Evolutionary conservation across 2,329 filamentous ascomycete genomes (phyloP), one percentile per base, ranked within the genome.

Genomic region (Diaporthe aspalathi): DNA sequence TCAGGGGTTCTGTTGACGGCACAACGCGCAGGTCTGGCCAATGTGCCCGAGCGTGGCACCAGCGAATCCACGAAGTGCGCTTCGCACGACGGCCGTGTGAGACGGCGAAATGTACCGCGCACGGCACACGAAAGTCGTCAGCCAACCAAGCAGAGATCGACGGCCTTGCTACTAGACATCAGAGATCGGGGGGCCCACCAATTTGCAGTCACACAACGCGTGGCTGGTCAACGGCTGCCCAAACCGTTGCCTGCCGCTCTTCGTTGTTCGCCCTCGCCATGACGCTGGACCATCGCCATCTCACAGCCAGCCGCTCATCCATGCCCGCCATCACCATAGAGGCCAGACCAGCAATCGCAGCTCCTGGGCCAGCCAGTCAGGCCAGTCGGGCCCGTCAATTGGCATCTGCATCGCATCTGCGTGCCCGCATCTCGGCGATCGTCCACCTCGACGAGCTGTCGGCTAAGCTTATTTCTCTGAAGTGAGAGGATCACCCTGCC

Each of bases 401-500:
- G 52, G 53, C 52, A 43, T 43, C 53, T 60, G 66, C 53, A 50
- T 22, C 49, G 27, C 60, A 38, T 60, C 56, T 60, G 38, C 56
- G 35, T 29, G 56, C 38, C 43, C 27, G 24, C 50, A 60, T 32
- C 54, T 65, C 67, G 54, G 67, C 16, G 56, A 70, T 70, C 47
- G 24, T 54, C 54, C 56, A 63, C 49, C 24, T 47, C 47, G 35
- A 45, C 32, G 17, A 43, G 29, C 50, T n/a, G 50, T 40, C n/a
- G 27, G 60, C 60, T 65, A 70, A 70, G 68, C 56, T 70, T 70
- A 70, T 70, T 56, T 70, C 68, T 57, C 68, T 66, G 47, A 70
- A 67, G 60, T 66, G 47, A 70, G 60, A 67, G 60, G 57, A 56
- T 70, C 56, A 60, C 49, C 56, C 38, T 43, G 57, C 68, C 68